A percentile compares a stretch with the other conserved stretches of the same genome.
Evolutionary conservation across 1,284 basidiomycete species (phyloP).

Genomic region (Tilletia setariae): DNA sequence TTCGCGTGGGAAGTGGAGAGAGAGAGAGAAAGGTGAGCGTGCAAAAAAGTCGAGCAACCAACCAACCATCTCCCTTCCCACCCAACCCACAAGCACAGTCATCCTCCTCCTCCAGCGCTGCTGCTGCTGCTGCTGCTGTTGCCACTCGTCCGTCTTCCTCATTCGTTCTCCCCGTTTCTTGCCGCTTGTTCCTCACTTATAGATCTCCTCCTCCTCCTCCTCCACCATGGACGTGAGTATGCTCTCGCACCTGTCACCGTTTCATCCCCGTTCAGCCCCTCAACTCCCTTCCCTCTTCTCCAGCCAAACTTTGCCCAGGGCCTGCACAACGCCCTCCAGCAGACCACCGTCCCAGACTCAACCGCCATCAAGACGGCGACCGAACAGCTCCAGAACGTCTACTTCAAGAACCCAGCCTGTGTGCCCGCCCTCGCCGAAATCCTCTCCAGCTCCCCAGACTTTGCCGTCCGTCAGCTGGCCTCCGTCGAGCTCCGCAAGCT

Average conservation of each 20-base stretch:
- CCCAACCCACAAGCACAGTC: too few species aligned
- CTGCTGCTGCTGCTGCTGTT: too few species aligned
- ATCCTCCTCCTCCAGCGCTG: too few species aligned
- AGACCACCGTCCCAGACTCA: slow-evolving; percentile 52
- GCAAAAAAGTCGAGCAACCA: neutral
- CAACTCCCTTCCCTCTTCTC: neutral
- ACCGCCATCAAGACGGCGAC: slow-evolving; percentile 64
- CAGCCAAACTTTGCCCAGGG: slow-evolving; percentile 41
- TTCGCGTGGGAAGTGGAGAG: too few species aligned
- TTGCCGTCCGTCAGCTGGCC: slow-evolving; percentile 83
- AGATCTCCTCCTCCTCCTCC: neutral
- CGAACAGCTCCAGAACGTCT: slow-evolving; percentile 63
- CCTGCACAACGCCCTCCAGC: slow-evolving; percentile 49
- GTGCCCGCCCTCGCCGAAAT: slow-evolving; percentile 89
- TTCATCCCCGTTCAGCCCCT: too few species aligned
- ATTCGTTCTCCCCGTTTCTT: neutral
- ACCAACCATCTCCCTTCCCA: too few species aligned
- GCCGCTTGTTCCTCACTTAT: neutral
- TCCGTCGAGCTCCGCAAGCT: slow-evolving; percentile 98
- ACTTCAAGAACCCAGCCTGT: slow-evolving; percentile 82
- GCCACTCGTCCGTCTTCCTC: too few species aligned
- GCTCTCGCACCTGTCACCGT: too few species aligned
- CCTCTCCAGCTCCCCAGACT: slow-evolving; percentile 76
- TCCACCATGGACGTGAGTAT: slow-evolving; percentile 16
- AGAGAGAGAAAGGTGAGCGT: too few species aligned